Evolutionary conservation across 495 filamentous ascomycete species (phyloP).

Genomic region (Lentithecium fluviatile): DNA sequence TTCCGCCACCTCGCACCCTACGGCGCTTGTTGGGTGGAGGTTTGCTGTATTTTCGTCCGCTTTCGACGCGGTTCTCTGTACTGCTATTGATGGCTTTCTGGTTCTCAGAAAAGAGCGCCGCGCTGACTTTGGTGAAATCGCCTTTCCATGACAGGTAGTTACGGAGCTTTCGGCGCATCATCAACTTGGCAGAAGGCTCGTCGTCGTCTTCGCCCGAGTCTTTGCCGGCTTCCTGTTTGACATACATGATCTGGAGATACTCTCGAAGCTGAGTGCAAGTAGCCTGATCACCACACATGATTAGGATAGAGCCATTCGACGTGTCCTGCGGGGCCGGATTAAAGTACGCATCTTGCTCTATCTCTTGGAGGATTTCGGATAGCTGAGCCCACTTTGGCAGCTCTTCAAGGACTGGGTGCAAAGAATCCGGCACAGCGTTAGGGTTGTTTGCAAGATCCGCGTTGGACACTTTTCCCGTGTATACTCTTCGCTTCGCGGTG

Average conservation of each 20-base stretch:
- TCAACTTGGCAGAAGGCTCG: conserved; percentile 71
- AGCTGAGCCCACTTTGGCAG: conserved; percentile 91
- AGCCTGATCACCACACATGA: conserved; percentile 90
- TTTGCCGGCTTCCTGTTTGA: conserved; percentile 54
- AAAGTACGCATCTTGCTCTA: conserved; percentile 86
- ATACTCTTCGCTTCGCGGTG: conserved; percentile 87
- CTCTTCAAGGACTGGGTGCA: conserved; percentile 90
- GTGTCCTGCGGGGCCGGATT: conserved; percentile 73
- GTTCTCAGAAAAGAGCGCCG: conserved; percentile 69
- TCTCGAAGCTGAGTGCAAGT: conserved; percentile 89
- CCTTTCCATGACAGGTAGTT: conserved; percentile 91
- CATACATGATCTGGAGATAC: conserved; percentile 86
- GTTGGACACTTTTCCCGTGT: conserved; percentile 62
- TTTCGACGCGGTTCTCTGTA: conserved; percentile 51
- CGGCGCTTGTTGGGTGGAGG: conserved; percentile 85
- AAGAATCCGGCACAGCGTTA: conserved; percentile 58
- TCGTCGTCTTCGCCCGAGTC: conserved; percentile 45
- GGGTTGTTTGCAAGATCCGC: conserved; percentile 41
- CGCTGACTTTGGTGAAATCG: conserved; percentile 80
- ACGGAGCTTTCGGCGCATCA: conserved; percentile 85
- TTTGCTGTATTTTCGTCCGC: conserved; percentile 51
- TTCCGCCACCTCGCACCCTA: conserved; percentile 79
- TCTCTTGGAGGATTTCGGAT: conserved; percentile 85
- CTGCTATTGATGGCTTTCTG: conserved; percentile 73
- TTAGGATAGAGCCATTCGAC: conserved; percentile 83